These are phyloP conservation scores for Sequoiadendron giganteum DNA, from an alignment of 75 land plant species.

Conservation along the genomic window DNA sequence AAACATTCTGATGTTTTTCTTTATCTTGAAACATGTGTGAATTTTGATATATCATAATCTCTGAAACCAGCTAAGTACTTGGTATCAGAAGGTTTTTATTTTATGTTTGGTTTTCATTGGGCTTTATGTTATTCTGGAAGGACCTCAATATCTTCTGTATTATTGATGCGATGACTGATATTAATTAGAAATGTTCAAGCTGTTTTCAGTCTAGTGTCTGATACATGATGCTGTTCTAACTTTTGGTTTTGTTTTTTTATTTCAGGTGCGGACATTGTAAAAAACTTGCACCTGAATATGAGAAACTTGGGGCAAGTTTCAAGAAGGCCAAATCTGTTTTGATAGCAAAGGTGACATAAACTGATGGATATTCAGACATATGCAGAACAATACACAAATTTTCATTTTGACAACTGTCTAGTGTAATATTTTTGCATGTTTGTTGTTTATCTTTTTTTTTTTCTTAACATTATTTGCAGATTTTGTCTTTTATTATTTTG, in stretches of 20 bases:
- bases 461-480: background rate
- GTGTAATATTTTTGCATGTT: background rate
- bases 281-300: constrained; percentile 97
- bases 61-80: too few species aligned
- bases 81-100: too few species aligned
- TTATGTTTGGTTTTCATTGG: too few species aligned
- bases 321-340: constrained; percentile 83
- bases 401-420: background rate
- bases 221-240: background rate
- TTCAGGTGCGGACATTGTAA: constrained; percentile 99
- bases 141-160: background rate
- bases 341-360: constrained; percentile 79
- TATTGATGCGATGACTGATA: background rate
- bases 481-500: background rate
- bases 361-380: background rate
- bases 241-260: background rate
- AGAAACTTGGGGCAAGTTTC: constrained; percentile 82
- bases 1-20: too few species aligned
- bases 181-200: background rate
- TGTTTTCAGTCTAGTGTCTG: background rate
- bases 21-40: too few species aligned
- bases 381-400: background rate
- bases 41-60: too few species aligned
- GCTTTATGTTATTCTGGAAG: background rate
- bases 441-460: background rate